A percentile compares a stretch with the other conserved stretches of the same genome.
phyloP scores from a whole-genome alignment of 306 rosid species.

The Trifolium subterraneum region DNA sequence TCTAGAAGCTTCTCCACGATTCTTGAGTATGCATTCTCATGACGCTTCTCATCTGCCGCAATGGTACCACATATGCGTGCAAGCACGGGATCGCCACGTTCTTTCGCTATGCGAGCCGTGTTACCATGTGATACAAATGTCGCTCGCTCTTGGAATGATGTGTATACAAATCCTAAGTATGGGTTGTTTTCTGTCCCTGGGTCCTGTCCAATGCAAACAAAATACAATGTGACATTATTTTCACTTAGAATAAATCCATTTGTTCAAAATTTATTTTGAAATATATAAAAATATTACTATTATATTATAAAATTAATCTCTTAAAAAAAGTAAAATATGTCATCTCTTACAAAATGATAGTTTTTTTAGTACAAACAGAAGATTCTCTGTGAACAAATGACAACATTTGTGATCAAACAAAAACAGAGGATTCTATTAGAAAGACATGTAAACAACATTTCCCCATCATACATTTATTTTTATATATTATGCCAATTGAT shows the following conservation, averaged over 20 bases:
- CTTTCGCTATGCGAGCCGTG: constrained; percentile 70
- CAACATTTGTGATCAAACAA: neutral
- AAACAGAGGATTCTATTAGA: neutral
- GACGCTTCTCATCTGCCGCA: constrained; percentile 73
- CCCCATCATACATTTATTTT: neutral
- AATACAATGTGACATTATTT: neutral
- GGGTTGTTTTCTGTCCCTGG: constrained; percentile 75
- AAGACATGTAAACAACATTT: neutral
- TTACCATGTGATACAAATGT: constrained; percentile 72
- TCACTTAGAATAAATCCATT: neutral
- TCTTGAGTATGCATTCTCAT: constrained; percentile 57
- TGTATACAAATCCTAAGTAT: constrained; percentile 75
- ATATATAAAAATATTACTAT: too few relatives aligned
- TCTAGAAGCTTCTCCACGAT: constrained; percentile 77
- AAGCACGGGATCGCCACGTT: constrained; percentile 58
- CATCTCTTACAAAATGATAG: too few relatives aligned
- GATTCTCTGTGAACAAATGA: neutral
- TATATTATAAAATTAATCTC: too few relatives aligned
- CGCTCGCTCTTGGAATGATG: constrained; percentile 78
- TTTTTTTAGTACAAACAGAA: neutral
- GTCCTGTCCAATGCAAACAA: constrained; percentile 48
- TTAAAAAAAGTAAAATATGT: too few relatives aligned
- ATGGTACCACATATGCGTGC: constrained; percentile 73
- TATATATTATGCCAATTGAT: too few relatives aligned
- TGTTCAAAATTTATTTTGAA: too few relatives aligned